Percentiles rank a stretch among this genome's conserved stretches.
Conservation (phyloP, 495 filamentous ascomycete genomes). For the Penicillium lagena region DNA sequence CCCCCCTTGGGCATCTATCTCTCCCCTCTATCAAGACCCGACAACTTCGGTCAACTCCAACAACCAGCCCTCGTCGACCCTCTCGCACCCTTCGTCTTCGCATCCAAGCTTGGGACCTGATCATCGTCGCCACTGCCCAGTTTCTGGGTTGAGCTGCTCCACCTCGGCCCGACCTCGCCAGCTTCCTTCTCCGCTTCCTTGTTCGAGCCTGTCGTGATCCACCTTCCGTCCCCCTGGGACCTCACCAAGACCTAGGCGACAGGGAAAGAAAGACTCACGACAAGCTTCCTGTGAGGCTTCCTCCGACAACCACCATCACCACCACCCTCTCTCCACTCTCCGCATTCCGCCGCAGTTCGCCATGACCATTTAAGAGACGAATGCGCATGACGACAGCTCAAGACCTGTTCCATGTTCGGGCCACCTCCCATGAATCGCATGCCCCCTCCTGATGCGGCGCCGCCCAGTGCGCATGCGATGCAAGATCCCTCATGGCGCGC, state of each 20-base stretch:
- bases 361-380: slow-evolving; percentile 12
- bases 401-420: slow-evolving; percentile 2
- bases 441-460: slow-evolving; percentile 23
- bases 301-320: neutral
- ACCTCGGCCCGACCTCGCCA: slow-evolving; percentile 2
- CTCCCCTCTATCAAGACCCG: too few species aligned
- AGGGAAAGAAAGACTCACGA: too few species aligned
- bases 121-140: slow-evolving; percentile 12
- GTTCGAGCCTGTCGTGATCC: too few species aligned
- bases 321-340: neutral
- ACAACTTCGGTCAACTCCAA: too few species aligned
- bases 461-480: slow-evolving; percentile 17
- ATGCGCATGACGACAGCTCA: slow-evolving; percentile 8
- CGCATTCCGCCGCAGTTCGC: slow-evolving; percentile 1
- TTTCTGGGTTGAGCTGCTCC: slow-evolving; percentile 19
- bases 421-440: slow-evolving; percentile 27
- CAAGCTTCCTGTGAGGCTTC: too few species aligned
- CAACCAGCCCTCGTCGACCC: too few species aligned
- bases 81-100: too few species aligned
- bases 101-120: neutral
- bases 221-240: too few species aligned
- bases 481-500: slow-evolving; percentile 32
- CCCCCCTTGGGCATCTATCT: too few species aligned
- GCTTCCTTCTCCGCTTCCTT: too few species aligned
- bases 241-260: too few species aligned